These are phyloP conservation scores for Leishmania gerbilli DNA, from an alignment of 208 protist species.

Conservation along the genomic window DNA sequence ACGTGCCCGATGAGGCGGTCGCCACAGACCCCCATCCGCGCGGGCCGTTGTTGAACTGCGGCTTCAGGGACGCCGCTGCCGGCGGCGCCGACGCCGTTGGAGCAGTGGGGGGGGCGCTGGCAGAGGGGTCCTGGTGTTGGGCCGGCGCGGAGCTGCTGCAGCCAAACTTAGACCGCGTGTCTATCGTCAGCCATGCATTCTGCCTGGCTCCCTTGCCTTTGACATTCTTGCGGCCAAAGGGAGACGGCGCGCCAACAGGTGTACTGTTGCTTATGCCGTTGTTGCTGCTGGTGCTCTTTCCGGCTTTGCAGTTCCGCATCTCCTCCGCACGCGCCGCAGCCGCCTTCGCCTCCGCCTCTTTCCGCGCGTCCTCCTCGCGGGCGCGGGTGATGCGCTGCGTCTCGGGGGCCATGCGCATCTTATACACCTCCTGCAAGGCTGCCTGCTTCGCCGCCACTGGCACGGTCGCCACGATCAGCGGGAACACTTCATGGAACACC, in stretches of 20 bases:
- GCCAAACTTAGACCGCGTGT: conserved; percentile 28
- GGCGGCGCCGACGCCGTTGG: background rate
- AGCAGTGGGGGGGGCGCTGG: background rate
- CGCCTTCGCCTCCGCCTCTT: conserved; percentile 38
- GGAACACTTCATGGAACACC: conserved; percentile 70
- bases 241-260: conserved; percentile 3
- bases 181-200: conserved; percentile 51
- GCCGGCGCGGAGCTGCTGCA: background rate
- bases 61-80: conserved; percentile 6
- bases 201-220: conserved; percentile 33
- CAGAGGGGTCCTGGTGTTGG: conserved; percentile 18
- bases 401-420: conserved; percentile 81
- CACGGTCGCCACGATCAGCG: conserved; percentile 73
- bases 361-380: conserved; percentile 54
- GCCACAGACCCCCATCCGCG: conserved; percentile 9
- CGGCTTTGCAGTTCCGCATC: conserved; percentile 13
- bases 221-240: conserved; percentile 5
- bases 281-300: background rate
- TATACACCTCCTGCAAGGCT: conserved; percentile 69
- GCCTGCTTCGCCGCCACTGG: conserved; percentile 43
- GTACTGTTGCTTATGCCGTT: conserved; percentile 5
- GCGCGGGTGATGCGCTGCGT: conserved; percentile 42
- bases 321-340: conserved; percentile 27
- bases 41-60: conserved; percentile 17
- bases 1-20: conserved; percentile 3